These are phyloP conservation scores for Termitomyces sp. DNA, from an alignment of 768 basidiomycete species.

Conservation along the genomic window DNA sequence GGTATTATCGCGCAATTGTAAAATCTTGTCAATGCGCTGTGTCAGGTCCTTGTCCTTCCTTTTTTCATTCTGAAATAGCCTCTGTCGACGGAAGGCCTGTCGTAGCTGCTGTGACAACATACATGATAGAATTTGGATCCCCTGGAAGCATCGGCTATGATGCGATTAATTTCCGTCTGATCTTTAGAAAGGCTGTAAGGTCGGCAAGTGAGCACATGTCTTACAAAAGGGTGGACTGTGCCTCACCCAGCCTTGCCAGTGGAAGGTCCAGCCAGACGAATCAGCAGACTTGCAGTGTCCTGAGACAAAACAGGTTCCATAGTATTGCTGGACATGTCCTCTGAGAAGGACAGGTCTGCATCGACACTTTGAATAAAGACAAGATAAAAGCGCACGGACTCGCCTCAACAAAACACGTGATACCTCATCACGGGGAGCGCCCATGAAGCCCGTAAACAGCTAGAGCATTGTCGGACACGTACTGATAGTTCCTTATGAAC, in stretches of 20 bases:
- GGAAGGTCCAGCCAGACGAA: slow-evolving; percentile 82
- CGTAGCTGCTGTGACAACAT: slow-evolving; percentile 13
- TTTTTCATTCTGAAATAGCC: slow-evolving; percentile 69
- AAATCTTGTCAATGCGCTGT: slow-evolving; percentile 63
- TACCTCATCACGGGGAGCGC: too few species aligned
- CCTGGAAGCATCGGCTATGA: slow-evolving; percentile 88
- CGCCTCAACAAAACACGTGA: too few species aligned
- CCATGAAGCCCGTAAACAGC: too few species aligned
- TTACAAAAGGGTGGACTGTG: background rate
- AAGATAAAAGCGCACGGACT: too few species aligned
- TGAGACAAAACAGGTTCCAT: slow-evolving; percentile 38
- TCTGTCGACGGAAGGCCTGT: background rate
- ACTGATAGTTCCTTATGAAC: too few species aligned
- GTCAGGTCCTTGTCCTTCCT: slow-evolving; percentile 84
- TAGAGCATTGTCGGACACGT: too few species aligned
- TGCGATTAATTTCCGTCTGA: slow-evolving; percentile 79
- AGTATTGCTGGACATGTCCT: background rate
- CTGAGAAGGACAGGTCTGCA: background rate
- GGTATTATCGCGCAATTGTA: slow-evolving; percentile 58
- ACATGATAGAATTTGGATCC: slow-evolving; percentile 92
- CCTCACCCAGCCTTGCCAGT: slow-evolving; percentile 82
- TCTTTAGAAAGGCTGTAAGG: slow-evolving; percentile 63
- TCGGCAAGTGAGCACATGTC: too few species aligned
- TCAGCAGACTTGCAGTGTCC: slow-evolving; percentile 65
- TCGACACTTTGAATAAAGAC: background rate